These are phyloP conservation scores for Leccinum subtestaceum DNA, from an alignment of 768 basidiomycete species.

Conservation along the genomic window DNA sequence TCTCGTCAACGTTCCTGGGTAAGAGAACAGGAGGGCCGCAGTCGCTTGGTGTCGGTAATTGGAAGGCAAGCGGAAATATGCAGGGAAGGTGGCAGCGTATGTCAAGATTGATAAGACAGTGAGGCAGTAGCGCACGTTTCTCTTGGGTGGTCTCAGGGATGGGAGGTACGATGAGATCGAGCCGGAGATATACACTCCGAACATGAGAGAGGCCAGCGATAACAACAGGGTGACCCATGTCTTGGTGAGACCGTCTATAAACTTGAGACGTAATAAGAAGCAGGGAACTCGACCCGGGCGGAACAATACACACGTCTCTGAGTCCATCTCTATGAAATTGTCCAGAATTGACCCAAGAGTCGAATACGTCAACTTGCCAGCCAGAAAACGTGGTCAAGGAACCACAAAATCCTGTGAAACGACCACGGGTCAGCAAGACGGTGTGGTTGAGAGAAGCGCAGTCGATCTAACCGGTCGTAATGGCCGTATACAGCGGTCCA, in stretches of 20 bases:
- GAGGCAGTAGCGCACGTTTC: constrained; percentile 46
- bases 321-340: constrained; percentile 59
- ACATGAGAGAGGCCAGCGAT: constrained; percentile 70
- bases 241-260: constrained; percentile 82
- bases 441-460: not conserved
- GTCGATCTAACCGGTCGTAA: constrained; percentile 68
- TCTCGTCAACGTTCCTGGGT: constrained; percentile 83
- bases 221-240: constrained; percentile 75
- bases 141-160: constrained; percentile 40
- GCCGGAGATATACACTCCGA: constrained; percentile 66
- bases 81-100: constrained; percentile 73
- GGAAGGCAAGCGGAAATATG: constrained; percentile 72
- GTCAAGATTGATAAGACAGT: constrained; percentile 56
- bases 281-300: not conserved
- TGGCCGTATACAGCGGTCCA: constrained; percentile 80
- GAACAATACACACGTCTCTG: constrained; percentile 54
- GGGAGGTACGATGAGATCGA: constrained; percentile 42
- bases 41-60: constrained; percentile 75
- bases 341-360: constrained; percentile 75
- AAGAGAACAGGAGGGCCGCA: constrained; percentile 85
- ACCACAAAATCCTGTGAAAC: constrained; percentile 78
- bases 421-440: not conserved
- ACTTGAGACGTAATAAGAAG: constrained; percentile 43
- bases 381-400: constrained; percentile 95
- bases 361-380: constrained; percentile 89